Conservation (phyloP, 1,284 basidiomycete genomes). For the Psilocybe mexicana region DNA sequence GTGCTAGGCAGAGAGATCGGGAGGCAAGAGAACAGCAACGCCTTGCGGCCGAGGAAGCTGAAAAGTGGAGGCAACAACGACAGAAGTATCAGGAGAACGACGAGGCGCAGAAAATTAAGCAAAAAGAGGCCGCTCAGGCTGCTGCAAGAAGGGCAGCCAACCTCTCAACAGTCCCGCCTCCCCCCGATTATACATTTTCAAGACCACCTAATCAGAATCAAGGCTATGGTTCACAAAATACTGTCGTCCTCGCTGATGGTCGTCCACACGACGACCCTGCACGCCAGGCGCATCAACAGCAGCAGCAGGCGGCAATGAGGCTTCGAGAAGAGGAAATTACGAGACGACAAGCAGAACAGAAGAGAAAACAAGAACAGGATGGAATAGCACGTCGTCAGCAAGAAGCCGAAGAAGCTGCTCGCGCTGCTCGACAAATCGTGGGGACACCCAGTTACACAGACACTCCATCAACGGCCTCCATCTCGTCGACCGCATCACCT, state of each 20-base stretch:
- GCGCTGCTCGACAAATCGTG: constrained; percentile 29
- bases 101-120: constrained; percentile 23
- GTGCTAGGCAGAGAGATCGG: constrained; percentile 8
- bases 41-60: constrained; percentile 30
- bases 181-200: constrained; percentile 28
- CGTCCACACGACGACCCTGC: constrained; percentile 18
- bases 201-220: constrained; percentile 23
- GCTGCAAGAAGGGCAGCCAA: constrained; percentile 26
- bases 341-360: constrained; percentile 34
- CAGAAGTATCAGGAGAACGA: constrained; percentile 24
- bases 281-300: constrained; percentile 34
- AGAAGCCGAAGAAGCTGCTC: constrained; percentile 39
- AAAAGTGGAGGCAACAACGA: constrained; percentile 29
- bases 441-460: constrained; percentile 7
- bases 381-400: constrained; percentile 36
- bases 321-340: constrained; percentile 37
- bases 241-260: constrained; percentile 27
- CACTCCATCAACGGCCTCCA: constrained; percentile 8
- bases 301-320: constrained; percentile 34
- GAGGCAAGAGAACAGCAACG: constrained; percentile 22
- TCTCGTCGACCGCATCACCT: constrained; percentile 15
- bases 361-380: constrained; percentile 35
- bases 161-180: constrained; percentile 12
- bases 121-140: constrained; percentile 25
- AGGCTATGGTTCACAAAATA: constrained; percentile 27